phyloP scores from a whole-genome alignment of 176 grass and related monocot genomes.

The Pontederia crassipes region DNA sequence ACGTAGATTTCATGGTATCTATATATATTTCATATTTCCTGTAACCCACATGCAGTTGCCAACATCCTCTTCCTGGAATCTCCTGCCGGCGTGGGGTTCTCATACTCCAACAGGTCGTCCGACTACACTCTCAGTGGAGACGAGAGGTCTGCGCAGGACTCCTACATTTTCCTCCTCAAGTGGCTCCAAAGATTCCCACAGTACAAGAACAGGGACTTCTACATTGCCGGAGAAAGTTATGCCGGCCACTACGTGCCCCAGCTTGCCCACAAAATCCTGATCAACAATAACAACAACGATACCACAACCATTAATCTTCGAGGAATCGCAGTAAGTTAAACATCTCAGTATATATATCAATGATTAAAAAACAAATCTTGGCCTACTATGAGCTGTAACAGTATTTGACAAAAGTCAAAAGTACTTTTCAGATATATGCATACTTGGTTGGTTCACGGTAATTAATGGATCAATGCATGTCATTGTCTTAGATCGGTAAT shows the following conservation, averaged over 20 bases:
- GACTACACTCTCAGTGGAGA: not conserved
- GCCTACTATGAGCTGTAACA: no score
- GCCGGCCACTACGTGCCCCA: constrained; percentile 5
- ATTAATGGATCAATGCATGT: not conserved
- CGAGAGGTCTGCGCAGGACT: not conserved
- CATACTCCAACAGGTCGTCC: not conserved
- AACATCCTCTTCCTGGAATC: constrained; percentile 3
- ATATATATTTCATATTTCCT: no score
- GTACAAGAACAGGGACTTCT: not conserved
- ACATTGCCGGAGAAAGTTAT: constrained; percentile 4
- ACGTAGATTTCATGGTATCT: not conserved
- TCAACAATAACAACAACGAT: not conserved
- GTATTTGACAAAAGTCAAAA: no score
- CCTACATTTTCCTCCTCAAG: not conserved
- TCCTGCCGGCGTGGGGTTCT: not conserved
- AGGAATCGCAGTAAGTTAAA: not conserved
- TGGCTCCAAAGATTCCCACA: constrained; percentile 1
- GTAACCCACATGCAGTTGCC: not conserved
- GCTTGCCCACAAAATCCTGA: not conserved
- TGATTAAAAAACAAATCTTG: no score
- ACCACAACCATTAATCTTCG: not conserved
- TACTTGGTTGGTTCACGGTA: no score
- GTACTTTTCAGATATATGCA: no score
- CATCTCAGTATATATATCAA: not conserved
- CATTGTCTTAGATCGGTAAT: not conserved